These are phyloP conservation scores for Eucommia ulmoides DNA, from an alignment of 257 asterid genomes.

Conservation along the genomic window DNA sequence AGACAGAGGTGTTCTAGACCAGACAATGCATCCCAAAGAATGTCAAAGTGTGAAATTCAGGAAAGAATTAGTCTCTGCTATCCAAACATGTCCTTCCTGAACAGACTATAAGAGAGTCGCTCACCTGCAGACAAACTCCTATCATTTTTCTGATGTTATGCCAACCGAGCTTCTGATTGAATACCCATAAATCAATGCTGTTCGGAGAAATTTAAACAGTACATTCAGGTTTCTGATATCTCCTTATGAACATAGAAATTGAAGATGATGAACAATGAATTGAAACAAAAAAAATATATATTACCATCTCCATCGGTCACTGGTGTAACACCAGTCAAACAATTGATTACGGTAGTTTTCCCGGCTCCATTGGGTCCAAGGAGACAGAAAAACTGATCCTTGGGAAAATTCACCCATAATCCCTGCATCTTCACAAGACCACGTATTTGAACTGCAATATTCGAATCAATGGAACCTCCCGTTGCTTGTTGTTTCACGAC, in stretches of 20 bases:
- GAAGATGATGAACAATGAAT: slow-evolving; percentile 1
- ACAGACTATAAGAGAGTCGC: slow-evolving; percentile 11
- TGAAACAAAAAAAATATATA: slow-evolving; percentile 7
- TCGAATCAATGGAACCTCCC: slow-evolving; percentile 42
- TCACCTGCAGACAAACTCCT: slow-evolving; percentile 97
- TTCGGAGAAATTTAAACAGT: too few species aligned
- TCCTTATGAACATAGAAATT: too few species aligned
- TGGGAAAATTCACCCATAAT: slow-evolving; percentile 79
- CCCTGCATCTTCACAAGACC: slow-evolving; percentile 88
- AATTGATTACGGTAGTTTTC: slow-evolving; percentile 80
- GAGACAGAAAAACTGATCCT: slow-evolving; percentile 91
- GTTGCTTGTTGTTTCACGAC: slow-evolving; percentile 55
- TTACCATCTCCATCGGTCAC: slow-evolving; percentile 92
- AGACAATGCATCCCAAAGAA: slow-evolving; percentile 89
- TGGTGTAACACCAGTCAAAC: slow-evolving; percentile 91
- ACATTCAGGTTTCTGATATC: too few species aligned
- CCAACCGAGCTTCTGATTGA: slow-evolving; percentile 75
- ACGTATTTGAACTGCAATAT: slow-evolving; percentile 67
- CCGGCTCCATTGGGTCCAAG: slow-evolving; percentile 99
- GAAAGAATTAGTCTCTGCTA: slow-evolving; percentile 9
- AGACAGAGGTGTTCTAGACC: slow-evolving; percentile 81
- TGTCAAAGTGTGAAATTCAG: slow-evolving; percentile 53
- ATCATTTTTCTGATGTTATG: slow-evolving; percentile 71
- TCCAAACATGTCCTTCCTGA: background rate
- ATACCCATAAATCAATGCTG: slow-evolving; percentile 81